Evolutionary conservation across 169 alveolate genomes (phyloP), one percentile per base, ranked within the genome.

Genomic region (Plasmodium falciparum): DNA sequence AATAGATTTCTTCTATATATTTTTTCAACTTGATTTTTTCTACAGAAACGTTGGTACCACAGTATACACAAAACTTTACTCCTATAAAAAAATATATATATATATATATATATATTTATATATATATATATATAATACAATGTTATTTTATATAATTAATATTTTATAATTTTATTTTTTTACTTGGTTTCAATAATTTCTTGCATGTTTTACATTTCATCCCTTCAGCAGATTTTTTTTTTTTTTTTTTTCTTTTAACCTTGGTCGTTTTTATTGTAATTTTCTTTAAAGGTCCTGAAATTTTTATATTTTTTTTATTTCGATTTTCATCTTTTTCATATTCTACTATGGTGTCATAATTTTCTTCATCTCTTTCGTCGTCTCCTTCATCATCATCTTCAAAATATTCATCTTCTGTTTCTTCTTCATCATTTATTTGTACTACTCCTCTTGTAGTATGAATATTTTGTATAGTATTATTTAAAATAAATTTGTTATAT

Each of bases 1-100:
- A 69, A 58, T 85, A 85, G 26, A 85, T 85, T 24, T 85, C 91
- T 67, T 85, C 88, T 85, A 85, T 73, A 59, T 73, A 85, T 43
- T 85, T 85, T 52, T 73, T 85, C 20, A 85, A 56, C 71, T 72
- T 85, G 56, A 85, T 85, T 85, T 63, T 73, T 58, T 85, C 76
- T 12, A 73, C 88, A 11, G 74, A 61, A n/a, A 72, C 86, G 24
- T 72, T 72, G 22, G 91, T 69, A 43, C 91, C 91, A 58, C 91
- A 85, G 39, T 85, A 45, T 20, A 45, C 50, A 15, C 91, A 85
- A 56, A 85, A 85, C 26, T 85, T 85, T 45, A 65, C 91, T 6
- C 75, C 91, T 85, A 20, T 1, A 15, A 26, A 63, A 15, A 5
- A 43, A 66, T 17, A 20, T n/a, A 33, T 33, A 43, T 50, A 76